phyloP scores from a whole-genome alignment of 805 yeast genomes.

The Myxozyma udenii region DNA sequence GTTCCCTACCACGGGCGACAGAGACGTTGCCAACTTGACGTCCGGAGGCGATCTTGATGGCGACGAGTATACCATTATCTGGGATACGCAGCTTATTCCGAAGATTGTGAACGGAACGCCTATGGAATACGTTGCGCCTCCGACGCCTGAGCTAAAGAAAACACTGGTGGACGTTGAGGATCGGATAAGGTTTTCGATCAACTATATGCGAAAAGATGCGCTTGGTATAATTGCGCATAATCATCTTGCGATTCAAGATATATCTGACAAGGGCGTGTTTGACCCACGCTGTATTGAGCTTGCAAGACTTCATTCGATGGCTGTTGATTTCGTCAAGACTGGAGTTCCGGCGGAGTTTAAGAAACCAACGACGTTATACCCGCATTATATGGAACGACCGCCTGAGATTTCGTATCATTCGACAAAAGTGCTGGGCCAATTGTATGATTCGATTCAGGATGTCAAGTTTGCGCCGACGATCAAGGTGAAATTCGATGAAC shows the following conservation, averaged over 20 bases:
- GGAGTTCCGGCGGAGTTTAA: slow-evolving; percentile 1
- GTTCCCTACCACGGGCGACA: slow-evolving; percentile 9
- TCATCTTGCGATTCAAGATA: slow-evolving; percentile 6
- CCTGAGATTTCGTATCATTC: background rate
- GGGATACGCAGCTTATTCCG: slow-evolving; percentile 12
- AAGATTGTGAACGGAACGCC: slow-evolving; percentile 1
- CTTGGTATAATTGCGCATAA: slow-evolving; percentile 4
- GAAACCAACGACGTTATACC: background rate
- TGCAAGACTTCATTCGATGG: slow-evolving; percentile 8
- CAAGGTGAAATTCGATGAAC: slow-evolving; percentile 1
- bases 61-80: slow-evolving; percentile 15
- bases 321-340: slow-evolving; percentile 9
- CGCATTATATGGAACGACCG: slow-evolving; percentile 8
- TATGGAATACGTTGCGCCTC: slow-evolving; percentile 6
- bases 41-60: slow-evolving; percentile 21
- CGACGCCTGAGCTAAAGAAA: background rate
- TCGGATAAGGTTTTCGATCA: slow-evolving; percentile 2
- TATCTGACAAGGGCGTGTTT: slow-evolving; percentile 1
- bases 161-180: slow-evolving; percentile 3
- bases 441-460: slow-evolving; percentile 5
- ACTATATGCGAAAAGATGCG: slow-evolving; percentile 5
- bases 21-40: slow-evolving; percentile 12
- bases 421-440: slow-evolving; percentile 1
- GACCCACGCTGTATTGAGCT: slow-evolving; percentile 3
- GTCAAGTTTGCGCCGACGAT: background rate